Evolutionary conservation across 2,329 filamentous ascomycete species (phyloP).

Genomic region (Chrysoporthe deuterocubensis): DNA sequence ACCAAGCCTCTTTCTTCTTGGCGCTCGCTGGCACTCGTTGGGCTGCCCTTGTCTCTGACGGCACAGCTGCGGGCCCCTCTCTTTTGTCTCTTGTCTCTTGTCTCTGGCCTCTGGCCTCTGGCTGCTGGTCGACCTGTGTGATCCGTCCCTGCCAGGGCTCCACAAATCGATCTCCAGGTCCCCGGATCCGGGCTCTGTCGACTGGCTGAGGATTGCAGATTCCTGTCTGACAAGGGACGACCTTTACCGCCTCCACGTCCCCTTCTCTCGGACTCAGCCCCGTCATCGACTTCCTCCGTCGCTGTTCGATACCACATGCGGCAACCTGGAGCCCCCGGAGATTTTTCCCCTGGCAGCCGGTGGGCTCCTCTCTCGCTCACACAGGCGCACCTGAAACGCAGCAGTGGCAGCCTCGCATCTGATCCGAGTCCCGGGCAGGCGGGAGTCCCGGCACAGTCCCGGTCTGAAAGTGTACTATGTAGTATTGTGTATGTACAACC

Average conservation of each 20-base stretch:
- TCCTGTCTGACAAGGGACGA: not conserved
- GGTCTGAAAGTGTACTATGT: no score
- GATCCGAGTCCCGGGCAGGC: no score
- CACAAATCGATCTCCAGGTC: not conserved
- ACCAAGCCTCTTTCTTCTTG: conserved; percentile 4
- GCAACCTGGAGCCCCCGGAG: not conserved
- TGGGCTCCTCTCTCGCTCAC: not conserved
- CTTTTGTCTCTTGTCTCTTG: not conserved
- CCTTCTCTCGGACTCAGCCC: not conserved
- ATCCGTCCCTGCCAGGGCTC: not conserved
- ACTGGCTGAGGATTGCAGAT: not conserved
- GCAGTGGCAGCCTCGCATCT: no score
- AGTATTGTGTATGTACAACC: no score
- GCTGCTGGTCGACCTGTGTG: not conserved
- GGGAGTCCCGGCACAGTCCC: not conserved
- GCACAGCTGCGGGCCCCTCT: not conserved
- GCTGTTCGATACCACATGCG: no score
- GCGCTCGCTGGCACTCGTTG: not conserved
- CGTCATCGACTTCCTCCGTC: not conserved
- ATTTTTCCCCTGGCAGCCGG: not conserved
- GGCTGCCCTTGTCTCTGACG: no score
- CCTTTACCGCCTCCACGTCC: not conserved
- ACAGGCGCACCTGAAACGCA: no score
- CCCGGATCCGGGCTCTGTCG: not conserved
- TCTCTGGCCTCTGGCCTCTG: not conserved